Evolutionary conservation across 306 rosid genomes (phyloP), one percentile per base, ranked within the genome.

Genomic region (Gynostemma pentaphyllum): DNA sequence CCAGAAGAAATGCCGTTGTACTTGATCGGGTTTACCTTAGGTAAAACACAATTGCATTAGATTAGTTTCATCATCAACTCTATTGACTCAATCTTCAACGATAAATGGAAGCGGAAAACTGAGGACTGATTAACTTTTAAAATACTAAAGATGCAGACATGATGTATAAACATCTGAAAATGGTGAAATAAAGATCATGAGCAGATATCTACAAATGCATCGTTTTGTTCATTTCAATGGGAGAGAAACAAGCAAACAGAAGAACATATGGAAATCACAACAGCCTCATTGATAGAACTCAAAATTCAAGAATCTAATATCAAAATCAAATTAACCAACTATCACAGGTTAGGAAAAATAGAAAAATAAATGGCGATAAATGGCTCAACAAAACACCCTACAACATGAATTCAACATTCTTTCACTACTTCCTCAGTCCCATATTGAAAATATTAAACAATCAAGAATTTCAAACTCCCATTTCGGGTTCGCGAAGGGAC

Each of bases 1-100:
- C 94, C 89, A 40, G 89, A 74, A 37, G 76, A 52, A 68, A 83
- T 83, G 60, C 76, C 72, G 37, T 76, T 78, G 61, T 80, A 86
- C 67, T 86, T 81, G 16, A 65, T 50, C 2, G 94, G 94, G 67
- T 86, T 75, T 39, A 83, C 88, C 87, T 85, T 26, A 52, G 36
- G 11, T 24, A 44, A 40, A 56, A 1, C 13, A 70, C 47, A 21
- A 28, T 18, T 7, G n/a, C 49, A 34, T 63, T 24, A 39, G 53
- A 62, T 53, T 28, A 56, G 30, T 42, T 11, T 6, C 48, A 9
- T 14, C 13, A 21, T 41, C 0, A 44, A 55, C 44, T 23, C 24
- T 27, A 24, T 24, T 28, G 36, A 55, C 44, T 23, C 24, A 16
- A 24, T 24, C 22, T 26, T 24, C 51, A 28, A 45, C 44, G 22